Evolutionary conservation across 805 yeast genomes (phyloP).

Genomic region (Henningerozyma blattae): DNA sequence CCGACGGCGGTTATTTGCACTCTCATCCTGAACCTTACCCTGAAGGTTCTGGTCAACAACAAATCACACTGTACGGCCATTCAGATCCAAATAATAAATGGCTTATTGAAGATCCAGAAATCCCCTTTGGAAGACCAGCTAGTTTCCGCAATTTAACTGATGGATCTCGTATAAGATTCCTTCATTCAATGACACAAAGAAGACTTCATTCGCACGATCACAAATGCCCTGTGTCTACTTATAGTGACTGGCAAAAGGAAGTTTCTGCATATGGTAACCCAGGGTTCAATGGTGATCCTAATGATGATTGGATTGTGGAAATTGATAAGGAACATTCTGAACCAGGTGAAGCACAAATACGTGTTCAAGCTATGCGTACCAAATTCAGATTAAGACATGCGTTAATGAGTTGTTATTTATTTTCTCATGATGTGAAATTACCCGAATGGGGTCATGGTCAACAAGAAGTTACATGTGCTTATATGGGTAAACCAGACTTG

Average conservation of each 20-base stretch:
- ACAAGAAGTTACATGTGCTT: slow-evolving; percentile 75
- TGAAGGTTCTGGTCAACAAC: slow-evolving; percentile 78
- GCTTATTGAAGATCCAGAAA: slow-evolving; percentile 56
- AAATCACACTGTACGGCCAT: slow-evolving; percentile 70
- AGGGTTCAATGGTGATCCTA: slow-evolving; percentile 72
- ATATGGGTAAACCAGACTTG: slow-evolving; percentile 49
- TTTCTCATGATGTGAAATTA: slow-evolving; percentile 61
- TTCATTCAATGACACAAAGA: slow-evolving; percentile 43
- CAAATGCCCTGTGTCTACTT: slow-evolving; percentile 62
- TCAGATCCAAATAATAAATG: slow-evolving; percentile 65
- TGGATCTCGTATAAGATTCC: slow-evolving; percentile 60
- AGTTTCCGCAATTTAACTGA: slow-evolving; percentile 51
- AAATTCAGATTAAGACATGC: slow-evolving; percentile 68
- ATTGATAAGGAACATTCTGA: slow-evolving; percentile 44
- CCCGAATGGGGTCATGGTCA: slow-evolving; percentile 81
- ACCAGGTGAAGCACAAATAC: slow-evolving; percentile 39
- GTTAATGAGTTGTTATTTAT: slow-evolving; percentile 64
- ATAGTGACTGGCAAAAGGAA: slow-evolving; percentile 72
- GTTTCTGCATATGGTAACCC: slow-evolving; percentile 65
- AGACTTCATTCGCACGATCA: slow-evolving; percentile 79
- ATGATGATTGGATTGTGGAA: slow-evolving; percentile 72
- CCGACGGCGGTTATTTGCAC: slow-evolving; percentile 73
- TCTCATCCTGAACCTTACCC: slow-evolving; percentile 64
- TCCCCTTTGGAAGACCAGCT: slow-evolving; percentile 30
- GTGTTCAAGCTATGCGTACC: slow-evolving; percentile 54